Evolutionary conservation across 371 early-diverging fungal genomes (phyloP).

Genomic region (Mucor irregularis): DNA sequence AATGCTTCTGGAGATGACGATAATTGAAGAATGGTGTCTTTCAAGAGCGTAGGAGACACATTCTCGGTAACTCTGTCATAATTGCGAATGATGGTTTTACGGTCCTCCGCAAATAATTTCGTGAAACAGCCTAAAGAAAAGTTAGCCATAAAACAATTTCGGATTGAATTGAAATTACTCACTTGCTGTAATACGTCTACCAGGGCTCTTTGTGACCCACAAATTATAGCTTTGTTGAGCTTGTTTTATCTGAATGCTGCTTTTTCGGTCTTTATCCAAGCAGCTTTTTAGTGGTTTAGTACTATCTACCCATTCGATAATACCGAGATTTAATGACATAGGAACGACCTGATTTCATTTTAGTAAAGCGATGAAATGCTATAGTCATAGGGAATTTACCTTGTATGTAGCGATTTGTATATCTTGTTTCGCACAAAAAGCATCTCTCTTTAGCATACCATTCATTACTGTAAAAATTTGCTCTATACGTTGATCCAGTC

Average conservation of each 20-base stretch:
- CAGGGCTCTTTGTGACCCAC: conserved; percentile 14
- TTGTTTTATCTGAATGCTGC: conserved; percentile 20
- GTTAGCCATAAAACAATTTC: too few species aligned
- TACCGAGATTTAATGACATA: conserved; percentile 63
- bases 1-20: conserved; percentile 70
- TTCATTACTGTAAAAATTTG: conserved; percentile 80
- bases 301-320: conserved; percentile 66
- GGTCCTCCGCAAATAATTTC: conserved; percentile 36
- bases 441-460: conserved; percentile 55
- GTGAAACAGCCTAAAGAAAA: too few species aligned
- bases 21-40: conserved; percentile 50
- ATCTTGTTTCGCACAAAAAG: conserved; percentile 51
- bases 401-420: conserved; percentile 61
- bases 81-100: conserved; percentile 44
- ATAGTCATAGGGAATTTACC: too few species aligned
- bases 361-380: too few species aligned
- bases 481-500: conserved; percentile 79
- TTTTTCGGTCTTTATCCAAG: conserved; percentile 37
- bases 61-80: conserved; percentile 35
- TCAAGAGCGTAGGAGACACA: conserved; percentile 42
- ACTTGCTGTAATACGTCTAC: neutral
- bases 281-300: conserved; percentile 52
- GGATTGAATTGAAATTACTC: too few species aligned
- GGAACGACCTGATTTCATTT: conserved; percentile 59
- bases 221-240: conserved; percentile 35